phyloP scores from a whole-genome alignment of 306 rosid genomes.

The Myrica gale region DNA sequence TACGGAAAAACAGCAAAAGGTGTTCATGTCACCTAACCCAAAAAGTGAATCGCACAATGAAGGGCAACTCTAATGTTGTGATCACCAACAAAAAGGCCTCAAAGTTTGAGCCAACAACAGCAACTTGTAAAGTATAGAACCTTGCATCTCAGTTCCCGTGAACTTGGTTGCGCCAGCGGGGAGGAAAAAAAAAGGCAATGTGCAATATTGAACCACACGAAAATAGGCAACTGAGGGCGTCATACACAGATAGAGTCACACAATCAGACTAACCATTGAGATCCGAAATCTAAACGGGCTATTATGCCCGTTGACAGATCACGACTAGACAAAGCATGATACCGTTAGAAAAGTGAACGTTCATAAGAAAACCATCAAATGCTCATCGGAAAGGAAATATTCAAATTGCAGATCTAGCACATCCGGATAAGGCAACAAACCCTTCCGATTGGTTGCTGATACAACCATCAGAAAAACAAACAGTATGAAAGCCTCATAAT shows the following conservation, averaged over 20 bases:
- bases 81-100: background rate
- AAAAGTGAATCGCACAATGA: background rate
- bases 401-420: background rate
- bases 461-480: background rate
- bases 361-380: background rate
- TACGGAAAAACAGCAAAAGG: background rate
- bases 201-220: background rate
- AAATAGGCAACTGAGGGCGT: background rate
- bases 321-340: background rate
- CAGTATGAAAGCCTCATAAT: background rate
- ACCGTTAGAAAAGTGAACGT: background rate
- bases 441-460: background rate
- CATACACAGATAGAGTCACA: background rate
- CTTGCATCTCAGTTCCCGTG: background rate
- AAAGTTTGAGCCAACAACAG: background rate
- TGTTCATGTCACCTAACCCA: background rate
- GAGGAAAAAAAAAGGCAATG: background rate
- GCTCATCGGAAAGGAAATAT: background rate
- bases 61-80: background rate
- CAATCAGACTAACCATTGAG: conserved; percentile 11
- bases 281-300: conserved; percentile 8
- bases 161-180: background rate
- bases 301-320: too few relatives aligned
- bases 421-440: background rate
- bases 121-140: background rate